Evolutionary conservation across 345 rosid species (phyloP), one percentile per base, ranked within the genome.

Genomic region (Populus pruinosa): DNA sequence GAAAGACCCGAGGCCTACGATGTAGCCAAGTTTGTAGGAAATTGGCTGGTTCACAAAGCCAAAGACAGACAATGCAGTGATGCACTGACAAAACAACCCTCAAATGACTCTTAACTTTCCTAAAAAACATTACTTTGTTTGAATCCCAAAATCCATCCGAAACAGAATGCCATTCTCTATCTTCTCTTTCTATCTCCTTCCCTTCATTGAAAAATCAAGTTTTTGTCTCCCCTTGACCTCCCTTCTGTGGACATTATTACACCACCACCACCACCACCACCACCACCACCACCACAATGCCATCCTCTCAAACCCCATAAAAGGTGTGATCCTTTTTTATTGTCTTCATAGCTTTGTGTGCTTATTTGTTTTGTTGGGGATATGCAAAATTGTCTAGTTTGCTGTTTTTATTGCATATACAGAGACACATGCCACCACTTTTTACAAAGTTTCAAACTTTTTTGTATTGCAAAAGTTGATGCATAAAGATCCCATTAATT

Each of bases 401-500:
- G 78, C 47, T 70, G 41, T 68, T 81, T 65, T 73, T 77, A 25
- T 18, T 76, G 59, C 43, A 61, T 8, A 36, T 55, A 33, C 25
- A 35, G 38, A 71, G 61, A 73, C 81, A 82, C 10, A 50, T 39
- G 50, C 66, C 74, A 27, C 73, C 17, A n/a, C 71, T 76, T 80
- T 83, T 66, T 62, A 49, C 53, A 31, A 74, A 74, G 79, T 83
- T 82, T 65, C 76, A 25, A 49, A 80, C 44, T 73, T 63, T 75
- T 65, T 67, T 66, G 72, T 78, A 27, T 59, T 71, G 74, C 16
- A 38, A 55, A 71, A 74, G 33, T 74, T 79, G 7, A 8, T 67
- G 71, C 72, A 80, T 76, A 78, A 82, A 65, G 69, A 50, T 61
- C 78, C 91, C 89, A 82, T 85, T 89, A 79, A 90, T 92, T 88